phyloP scores from a whole-genome alignment of 1,284 basidiomycete genomes.

The Cryptococcus sp. region DNA sequence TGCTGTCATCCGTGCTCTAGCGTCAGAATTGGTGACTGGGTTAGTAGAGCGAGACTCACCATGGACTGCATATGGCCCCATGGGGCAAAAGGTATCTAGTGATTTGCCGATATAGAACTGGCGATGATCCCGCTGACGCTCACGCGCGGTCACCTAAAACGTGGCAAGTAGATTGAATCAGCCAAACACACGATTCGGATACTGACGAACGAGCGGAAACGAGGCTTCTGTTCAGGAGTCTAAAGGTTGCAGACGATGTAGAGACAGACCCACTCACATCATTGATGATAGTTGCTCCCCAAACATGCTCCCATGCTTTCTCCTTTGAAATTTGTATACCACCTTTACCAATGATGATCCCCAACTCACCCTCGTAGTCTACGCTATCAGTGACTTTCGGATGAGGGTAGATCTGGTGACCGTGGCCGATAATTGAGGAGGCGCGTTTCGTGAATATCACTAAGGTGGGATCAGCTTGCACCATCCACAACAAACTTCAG shows the following conservation, averaged over 20 bases:
- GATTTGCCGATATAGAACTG: conserved; percentile 51
- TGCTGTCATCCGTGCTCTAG: conserved; percentile 9
- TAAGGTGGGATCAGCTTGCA: conserved; percentile 1
- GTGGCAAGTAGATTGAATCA: neutral
- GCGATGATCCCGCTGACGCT: conserved; percentile 47
- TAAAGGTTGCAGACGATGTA: neutral
- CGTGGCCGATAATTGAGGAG: conserved; percentile 39
- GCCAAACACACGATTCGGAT: neutral
- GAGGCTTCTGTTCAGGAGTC: neutral
- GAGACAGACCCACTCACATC: conserved; percentile 29
- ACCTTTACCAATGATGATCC: conserved; percentile 45
- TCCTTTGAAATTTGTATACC: conserved; percentile 43
- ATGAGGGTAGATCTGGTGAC: conserved; percentile 41
- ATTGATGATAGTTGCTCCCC: conserved; percentile 43
- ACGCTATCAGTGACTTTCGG: conserved; percentile 38
- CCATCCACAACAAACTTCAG: neutral
- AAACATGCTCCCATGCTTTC: conserved; percentile 49
- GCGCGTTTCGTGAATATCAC: conserved; percentile 50
- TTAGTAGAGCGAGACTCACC: conserved; percentile 11
- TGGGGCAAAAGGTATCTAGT: conserved; percentile 51
- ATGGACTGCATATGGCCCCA: conserved; percentile 38
- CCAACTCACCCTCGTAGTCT: conserved; percentile 51
- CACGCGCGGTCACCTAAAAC: conserved; percentile 36
- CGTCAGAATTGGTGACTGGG: conserved; percentile 1
- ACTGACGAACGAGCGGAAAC: too few species aligned